Conservation (phyloP, 441 rosid species). For the Sinapis alba region DNA sequence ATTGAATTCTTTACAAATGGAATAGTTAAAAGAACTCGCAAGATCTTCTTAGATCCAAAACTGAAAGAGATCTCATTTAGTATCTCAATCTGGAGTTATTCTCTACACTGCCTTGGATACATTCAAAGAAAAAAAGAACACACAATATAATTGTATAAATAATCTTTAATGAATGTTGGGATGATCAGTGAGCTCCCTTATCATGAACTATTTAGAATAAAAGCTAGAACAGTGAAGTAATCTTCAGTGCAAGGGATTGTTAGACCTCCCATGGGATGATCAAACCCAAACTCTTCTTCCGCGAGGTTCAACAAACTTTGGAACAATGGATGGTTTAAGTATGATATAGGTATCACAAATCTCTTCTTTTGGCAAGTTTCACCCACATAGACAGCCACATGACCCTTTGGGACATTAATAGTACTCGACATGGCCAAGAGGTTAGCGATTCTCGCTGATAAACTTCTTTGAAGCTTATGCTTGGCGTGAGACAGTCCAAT, state of each 20-base stretch:
- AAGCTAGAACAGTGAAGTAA: conserved; percentile 54
- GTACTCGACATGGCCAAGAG: conserved; percentile 45
- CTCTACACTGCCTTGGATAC: conserved; percentile 5
- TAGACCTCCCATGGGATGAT: conserved; percentile 76
- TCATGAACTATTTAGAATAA: conserved; percentile 43
- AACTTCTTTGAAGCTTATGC: conserved; percentile 70
- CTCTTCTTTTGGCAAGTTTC: conserved; percentile 51
- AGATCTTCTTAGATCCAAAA: conserved; percentile 26
- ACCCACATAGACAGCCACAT: conserved; percentile 70
- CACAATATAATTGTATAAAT: conserved; percentile 27
- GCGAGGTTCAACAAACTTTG: conserved; percentile 55
- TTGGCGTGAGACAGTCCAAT: conserved; percentile 65
- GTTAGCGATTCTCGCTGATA: conserved; percentile 54
- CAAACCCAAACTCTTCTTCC: conserved; percentile 77
- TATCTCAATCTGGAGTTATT: conserved; percentile 33
- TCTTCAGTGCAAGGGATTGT: conserved; percentile 76
- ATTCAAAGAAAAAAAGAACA: conserved; percentile 15
- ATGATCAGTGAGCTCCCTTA: conserved; percentile 12
- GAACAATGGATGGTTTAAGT: conserved; percentile 67
- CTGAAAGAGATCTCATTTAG: conserved; percentile 15
- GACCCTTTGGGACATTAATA: conserved; percentile 67
- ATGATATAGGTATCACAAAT: conserved; percentile 64
- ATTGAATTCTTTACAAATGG: conserved; percentile 18
- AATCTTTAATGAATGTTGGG: neutral
- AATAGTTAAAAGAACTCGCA: conserved; percentile 28